Conservation (phyloP, 2,329 filamentous ascomycete species). For the Thelonectria blattea region DNA sequence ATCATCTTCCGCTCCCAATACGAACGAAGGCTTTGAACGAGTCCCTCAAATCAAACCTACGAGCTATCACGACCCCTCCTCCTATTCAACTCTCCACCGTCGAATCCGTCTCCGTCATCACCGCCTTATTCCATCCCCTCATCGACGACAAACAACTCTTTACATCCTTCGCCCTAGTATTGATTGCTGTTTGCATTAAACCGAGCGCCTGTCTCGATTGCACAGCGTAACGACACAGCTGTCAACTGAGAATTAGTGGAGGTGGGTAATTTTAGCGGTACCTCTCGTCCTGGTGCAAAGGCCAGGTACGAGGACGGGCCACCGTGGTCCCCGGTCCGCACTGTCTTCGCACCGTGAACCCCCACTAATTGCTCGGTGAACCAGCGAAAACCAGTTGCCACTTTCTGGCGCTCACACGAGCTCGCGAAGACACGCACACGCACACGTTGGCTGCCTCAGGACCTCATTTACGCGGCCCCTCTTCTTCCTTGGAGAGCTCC, state of each 20-base stretch:
- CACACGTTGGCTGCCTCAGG: constrained; percentile 39
- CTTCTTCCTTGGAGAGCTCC: not conserved
- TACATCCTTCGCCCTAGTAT: no score
- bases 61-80: constrained; percentile 22
- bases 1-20: no score
- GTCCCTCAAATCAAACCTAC: constrained; percentile 15
- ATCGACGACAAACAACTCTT: no score
- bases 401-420: constrained; percentile 32
- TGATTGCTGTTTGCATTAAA: constrained; percentile 3
- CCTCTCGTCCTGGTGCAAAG: not conserved
- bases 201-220: not conserved
- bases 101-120: constrained; percentile 33
- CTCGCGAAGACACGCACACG: constrained; percentile 18
- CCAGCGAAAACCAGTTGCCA: constrained; percentile 35
- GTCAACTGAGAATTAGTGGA: constrained; percentile 33
- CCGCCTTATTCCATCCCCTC: not conserved
- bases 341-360: constrained; percentile 18
- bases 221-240: constrained; percentile 19
- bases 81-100: constrained; percentile 24
- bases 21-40: constrained; percentile 1
- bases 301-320: constrained; percentile 4
- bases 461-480: constrained; percentile 27
- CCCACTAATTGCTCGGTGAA: constrained; percentile 35
- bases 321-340: constrained; percentile 12
- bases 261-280: constrained; percentile 32